Conservation (phyloP, 1,284 basidiomycete species). For the Wolfiporia cocos region DNA sequence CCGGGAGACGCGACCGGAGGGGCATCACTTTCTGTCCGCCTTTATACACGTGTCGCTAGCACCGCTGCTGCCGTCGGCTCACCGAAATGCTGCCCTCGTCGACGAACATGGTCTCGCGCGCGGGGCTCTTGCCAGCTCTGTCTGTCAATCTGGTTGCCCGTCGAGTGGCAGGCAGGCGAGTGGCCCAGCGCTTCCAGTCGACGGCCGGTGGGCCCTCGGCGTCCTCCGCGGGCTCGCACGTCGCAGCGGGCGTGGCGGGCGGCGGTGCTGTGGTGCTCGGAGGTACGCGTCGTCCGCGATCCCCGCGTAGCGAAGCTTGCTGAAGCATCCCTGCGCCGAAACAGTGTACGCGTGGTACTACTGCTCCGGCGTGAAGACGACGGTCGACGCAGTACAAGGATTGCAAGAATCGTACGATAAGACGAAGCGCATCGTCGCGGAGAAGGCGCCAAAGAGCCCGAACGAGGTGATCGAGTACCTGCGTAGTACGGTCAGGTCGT, state of each 20-base stretch:
- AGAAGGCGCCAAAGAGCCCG: slow-evolving; percentile 27
- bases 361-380: slow-evolving; percentile 15
- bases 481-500: slow-evolving; percentile 33
- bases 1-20: no score
- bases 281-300: not conserved
- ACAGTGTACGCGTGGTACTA: slow-evolving; percentile 16
- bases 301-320: not conserved
- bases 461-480: slow-evolving; percentile 35
- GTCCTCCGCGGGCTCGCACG: not conserved
- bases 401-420: slow-evolving; percentile 28
- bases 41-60: no score
- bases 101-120: no score
- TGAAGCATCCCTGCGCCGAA: not conserved
- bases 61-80: no score
- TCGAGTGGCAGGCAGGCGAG: not conserved
- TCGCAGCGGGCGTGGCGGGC: slow-evolving; percentile 2
- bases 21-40: no score
- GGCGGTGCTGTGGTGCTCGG: slow-evolving; percentile 1
- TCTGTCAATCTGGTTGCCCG: no score
- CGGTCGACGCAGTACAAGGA: slow-evolving; percentile 21
- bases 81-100: no score
- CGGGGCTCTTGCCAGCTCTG: no score
- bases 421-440: slow-evolving; percentile 29
- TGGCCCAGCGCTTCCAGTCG: not conserved
- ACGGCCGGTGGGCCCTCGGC: not conserved